phyloP scores from a whole-genome alignment of 805 yeast species.

The Komagataella populi region DNA sequence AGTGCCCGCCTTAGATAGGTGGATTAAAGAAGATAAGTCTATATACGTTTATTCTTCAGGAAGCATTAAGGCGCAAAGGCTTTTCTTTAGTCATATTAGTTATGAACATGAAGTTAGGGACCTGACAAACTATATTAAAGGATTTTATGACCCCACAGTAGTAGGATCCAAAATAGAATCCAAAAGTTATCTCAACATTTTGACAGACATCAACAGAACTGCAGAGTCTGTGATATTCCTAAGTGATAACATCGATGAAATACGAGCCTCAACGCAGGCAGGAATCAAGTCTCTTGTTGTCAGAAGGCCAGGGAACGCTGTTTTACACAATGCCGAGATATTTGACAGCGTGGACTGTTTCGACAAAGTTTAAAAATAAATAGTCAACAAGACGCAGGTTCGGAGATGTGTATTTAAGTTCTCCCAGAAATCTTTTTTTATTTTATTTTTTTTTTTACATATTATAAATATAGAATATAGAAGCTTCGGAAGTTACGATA shows the following conservation, averaged over 20 bases:
- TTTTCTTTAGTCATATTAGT: conserved; percentile 55
- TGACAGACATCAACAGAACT: conserved; percentile 19
- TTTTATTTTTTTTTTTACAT: background rate
- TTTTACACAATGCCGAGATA: conserved; percentile 12
- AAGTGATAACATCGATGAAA: conserved; percentile 72
- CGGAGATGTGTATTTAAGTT: background rate
- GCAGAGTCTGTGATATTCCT: conserved; percentile 38
- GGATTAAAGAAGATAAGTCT: conserved; percentile 18
- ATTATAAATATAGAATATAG: background rate
- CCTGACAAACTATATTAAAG: conserved; percentile 38
- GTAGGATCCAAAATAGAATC: conserved; percentile 58
- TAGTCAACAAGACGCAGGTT: background rate
- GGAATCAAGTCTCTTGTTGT: conserved; percentile 50
- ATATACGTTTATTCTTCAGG: conserved; percentile 84
- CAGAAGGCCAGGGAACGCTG: conserved; percentile 63
- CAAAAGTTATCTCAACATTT: conserved; percentile 45
- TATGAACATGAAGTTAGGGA: conserved; percentile 22
- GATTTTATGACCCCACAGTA: conserved; percentile 77
- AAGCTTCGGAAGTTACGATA: background rate
- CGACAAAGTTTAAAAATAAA: background rate
- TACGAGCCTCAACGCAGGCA: conserved; percentile 57
- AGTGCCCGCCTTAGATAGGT: conserved; percentile 33
- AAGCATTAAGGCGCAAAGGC: conserved; percentile 72
- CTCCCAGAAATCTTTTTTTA: background rate
- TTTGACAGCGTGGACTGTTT: background rate